Conservation (phyloP, 2,329 filamentous ascomycete genomes). For the Exophiala sp. region DNA sequence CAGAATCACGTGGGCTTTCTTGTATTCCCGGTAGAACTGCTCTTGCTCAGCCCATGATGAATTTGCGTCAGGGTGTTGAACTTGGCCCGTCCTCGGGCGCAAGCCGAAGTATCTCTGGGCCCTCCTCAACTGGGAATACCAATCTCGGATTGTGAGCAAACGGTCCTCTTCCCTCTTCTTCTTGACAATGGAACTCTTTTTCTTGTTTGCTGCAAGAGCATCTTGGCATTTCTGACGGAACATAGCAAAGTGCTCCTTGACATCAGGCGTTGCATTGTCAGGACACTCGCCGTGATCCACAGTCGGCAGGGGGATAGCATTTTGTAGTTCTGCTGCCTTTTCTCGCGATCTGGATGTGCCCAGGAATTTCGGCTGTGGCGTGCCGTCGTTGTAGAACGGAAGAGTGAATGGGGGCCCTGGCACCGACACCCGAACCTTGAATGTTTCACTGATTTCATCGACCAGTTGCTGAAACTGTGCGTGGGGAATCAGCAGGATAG, state of each 20-base stretch:
- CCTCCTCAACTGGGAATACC: constrained; percentile 55
- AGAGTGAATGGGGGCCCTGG: constrained; percentile 57
- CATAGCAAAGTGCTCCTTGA: constrained; percentile 35
- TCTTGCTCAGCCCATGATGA: constrained; percentile 29
- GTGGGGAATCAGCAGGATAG: constrained; percentile 62
- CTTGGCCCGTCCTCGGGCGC: constrained; percentile 37
- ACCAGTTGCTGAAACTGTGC: constrained; percentile 61
- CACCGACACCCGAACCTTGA: constrained; percentile 54
- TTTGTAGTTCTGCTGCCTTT: constrained; percentile 37
- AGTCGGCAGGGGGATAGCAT: constrained; percentile 32
- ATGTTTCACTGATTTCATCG: constrained; percentile 53
- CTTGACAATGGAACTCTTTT: constrained; percentile 44
- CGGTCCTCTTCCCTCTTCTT: constrained; percentile 48
- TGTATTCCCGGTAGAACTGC: constrained; percentile 27
- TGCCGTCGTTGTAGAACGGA: constrained; percentile 55
- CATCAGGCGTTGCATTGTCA: constrained; percentile 27
- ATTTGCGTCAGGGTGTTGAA: constrained; percentile 15
- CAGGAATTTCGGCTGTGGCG: constrained; percentile 62
- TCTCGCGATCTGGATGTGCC: constrained; percentile 49
- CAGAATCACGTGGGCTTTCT: constrained; percentile 28
- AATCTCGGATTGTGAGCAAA: constrained; percentile 48
- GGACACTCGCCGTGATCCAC: constrained; percentile 28
- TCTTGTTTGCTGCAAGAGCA: constrained; percentile 46
- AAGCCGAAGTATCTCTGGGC: constrained; percentile 67
- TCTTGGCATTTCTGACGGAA: constrained; percentile 54